Evolutionary conservation across 441 rosid species (phyloP), one percentile per base, ranked within the genome.

Genomic region (Raphanus hybrid): DNA sequence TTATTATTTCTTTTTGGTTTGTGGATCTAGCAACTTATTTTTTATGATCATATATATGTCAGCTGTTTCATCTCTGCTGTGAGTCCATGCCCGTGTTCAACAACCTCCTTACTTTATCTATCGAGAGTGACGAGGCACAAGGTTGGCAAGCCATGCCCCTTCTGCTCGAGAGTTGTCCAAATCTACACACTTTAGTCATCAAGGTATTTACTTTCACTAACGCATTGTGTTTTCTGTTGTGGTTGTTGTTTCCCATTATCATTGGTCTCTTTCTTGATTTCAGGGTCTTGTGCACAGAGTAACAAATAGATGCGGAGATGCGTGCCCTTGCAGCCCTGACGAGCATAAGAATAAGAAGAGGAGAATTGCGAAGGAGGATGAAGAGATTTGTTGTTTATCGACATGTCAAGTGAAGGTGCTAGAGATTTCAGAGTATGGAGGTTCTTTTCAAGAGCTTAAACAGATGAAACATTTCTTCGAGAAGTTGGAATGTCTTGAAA

Each of bases 401-500:
- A 45, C 52, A 45, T 45, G 52, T 45, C 52, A 45, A 3, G 52
- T 45, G 52, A 12, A 45, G 52, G 52, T 45, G 52, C 52, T 45
- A 45, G 52, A 12, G 52, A 45, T 45, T 45, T 45, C 52, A 11
- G 52, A 45, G 14, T 45, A 45, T 11, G 52, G 52, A 29, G 48
- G 7, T 62, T 72, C 35, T 48, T 26, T 62, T 43, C 29, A n/a
- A 71, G 75, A 71, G 66, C 58, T 41, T 14, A 41, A 41, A 23
- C 75, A 71, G 29, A 41, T 71, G 75, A 71, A 27, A 59, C 75
- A 58, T 71, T 71, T 71, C 7, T 71, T 71, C 15, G 75, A 12
- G 0, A 71, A 71, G 4, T 61, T 71, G 52, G 52, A 45, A 45
- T 45, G 52, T 45, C 52, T 45, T 45, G 15, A 45, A 45, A 45